These are phyloP conservation scores for Kluyveromyces marxianus DNA, from an alignment of 1,139 yeast species.

Conservation along the genomic window DNA sequence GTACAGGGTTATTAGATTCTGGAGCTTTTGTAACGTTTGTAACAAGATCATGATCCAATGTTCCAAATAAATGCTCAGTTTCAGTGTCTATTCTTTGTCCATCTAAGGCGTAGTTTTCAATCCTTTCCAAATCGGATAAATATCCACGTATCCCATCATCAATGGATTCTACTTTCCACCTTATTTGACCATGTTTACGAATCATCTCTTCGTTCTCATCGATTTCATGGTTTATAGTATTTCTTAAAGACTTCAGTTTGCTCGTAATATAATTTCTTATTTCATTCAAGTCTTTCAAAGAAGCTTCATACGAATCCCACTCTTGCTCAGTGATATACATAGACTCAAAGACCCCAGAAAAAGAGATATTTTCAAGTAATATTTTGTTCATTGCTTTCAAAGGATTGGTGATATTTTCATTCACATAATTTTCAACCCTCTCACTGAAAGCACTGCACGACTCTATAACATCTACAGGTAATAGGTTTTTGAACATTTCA, in stretches of 20 bases:
- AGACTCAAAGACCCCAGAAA: neutral
- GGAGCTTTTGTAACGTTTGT: slow-evolving; percentile 20
- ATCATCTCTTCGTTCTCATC: slow-evolving; percentile 50
- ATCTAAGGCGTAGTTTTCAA: slow-evolving; percentile 45
- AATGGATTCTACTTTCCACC: slow-evolving; percentile 44
- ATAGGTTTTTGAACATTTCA: slow-evolving; percentile 45
- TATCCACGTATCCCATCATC: slow-evolving; percentile 35
- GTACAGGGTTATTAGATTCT: slow-evolving; percentile 20
- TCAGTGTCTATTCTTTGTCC: slow-evolving; percentile 57
- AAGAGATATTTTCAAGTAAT: slow-evolving; percentile 25
- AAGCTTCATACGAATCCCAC: slow-evolving; percentile 10
- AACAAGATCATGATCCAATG: slow-evolving; percentile 27
- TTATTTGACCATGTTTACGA: slow-evolving; percentile 38
- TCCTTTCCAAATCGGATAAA: slow-evolving; percentile 36
- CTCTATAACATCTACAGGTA: slow-evolving; percentile 64
- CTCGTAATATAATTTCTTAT: slow-evolving; percentile 10
- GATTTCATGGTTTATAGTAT: slow-evolving; percentile 43
- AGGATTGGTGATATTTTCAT: slow-evolving; percentile 45
- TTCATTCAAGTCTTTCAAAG: slow-evolving; percentile 13
- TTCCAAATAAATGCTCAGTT: slow-evolving; percentile 22
- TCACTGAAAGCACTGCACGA: slow-evolving; percentile 63
- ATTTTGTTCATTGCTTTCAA: slow-evolving; percentile 43
- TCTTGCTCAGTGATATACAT: slow-evolving; percentile 10
- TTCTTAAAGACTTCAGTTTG: slow-evolving; percentile 38
- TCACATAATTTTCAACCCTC: slow-evolving; percentile 52